Base-by-base conservation (phyloP, 345 rosid genomes). In the Bruguiera parviflora region DNA sequence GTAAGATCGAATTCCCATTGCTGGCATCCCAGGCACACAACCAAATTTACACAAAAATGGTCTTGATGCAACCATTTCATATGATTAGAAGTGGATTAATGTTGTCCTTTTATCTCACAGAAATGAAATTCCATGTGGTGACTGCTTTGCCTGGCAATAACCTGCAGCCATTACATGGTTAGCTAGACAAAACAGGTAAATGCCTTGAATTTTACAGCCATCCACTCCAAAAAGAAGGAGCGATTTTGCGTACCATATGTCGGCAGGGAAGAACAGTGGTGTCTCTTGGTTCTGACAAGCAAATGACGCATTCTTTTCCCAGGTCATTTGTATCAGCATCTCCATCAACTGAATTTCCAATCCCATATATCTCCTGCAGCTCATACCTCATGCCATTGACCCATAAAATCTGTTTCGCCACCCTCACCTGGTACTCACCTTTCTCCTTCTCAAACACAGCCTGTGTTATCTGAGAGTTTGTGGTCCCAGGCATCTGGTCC, bases 231-330 rank as follows among this genome's bases (percentile, higher is more conserved):
- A 15, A 20, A 53, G 27, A 53, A 8, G 8, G 6, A 63, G 20
- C 4, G 22, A 22, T 32, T 75, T 35, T 71, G 37, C 70, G 81
- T 76, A 96, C 98, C 99, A 96, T 90, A 78, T 96, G 99, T 58
- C 99, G 84, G 81, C 99, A 96, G 10, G 98, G 99, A 81, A 96
- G 96, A 74, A 96, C 96, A 20, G 97, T 85, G 0, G 96, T 96
- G 74, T 92, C 96, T 46, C 90, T 85, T 61, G 97, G 96, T 73
- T 96, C 99, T 20, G 99, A 90, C 68, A 96, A 76, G 88, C 99
- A 96, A 66, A 92, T 96, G 59, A 96, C 98, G 1, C 99, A 96
- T 79, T 96, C 99, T 72, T 96, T 96, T 28, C 97, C 97, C 0
- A 89, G 82, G 52, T 96, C 98, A 77, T 84, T 90, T 55, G 88